phyloP scores from a whole-genome alignment of 2,329 filamentous ascomycete species.

The Raffaelea arxii region DNA sequence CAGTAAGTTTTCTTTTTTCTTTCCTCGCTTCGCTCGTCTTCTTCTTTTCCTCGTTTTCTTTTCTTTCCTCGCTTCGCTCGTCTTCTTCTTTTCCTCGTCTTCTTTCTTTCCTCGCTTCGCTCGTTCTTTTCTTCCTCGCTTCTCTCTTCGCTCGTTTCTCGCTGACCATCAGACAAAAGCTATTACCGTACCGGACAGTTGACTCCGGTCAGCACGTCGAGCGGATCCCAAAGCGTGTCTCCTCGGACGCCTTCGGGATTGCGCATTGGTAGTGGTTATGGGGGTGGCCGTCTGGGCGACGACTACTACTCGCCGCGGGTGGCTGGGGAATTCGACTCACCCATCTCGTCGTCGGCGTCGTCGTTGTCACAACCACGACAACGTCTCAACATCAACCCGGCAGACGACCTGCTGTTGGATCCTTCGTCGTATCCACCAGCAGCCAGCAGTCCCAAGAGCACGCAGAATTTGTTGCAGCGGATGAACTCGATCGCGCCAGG shows the following conservation, averaged over 20 bases:
- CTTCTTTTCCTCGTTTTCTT: slow-evolving; percentile 9
- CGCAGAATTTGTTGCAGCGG: slow-evolving; percentile 41
- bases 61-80: no score
- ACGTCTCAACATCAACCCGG: slow-evolving; percentile 30
- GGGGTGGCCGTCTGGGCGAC: slow-evolving; percentile 27
- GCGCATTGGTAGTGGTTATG: slow-evolving; percentile 17
- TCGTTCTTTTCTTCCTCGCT: slow-evolving; percentile 11
- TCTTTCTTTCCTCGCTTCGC: slow-evolving; percentile 3
- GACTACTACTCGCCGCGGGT: slow-evolving; percentile 38
- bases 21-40: no score
- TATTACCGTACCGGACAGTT: slow-evolving; percentile 47
- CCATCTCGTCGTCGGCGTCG: no score
- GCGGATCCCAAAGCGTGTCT: slow-evolving; percentile 52
- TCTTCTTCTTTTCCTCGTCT: no score
- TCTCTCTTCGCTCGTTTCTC: background rate
- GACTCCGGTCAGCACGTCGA: slow-evolving; percentile 53
- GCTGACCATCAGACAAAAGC: slow-evolving; percentile 25
- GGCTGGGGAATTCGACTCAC: slow-evolving; percentile 29
- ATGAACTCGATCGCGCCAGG: slow-evolving; percentile 59
- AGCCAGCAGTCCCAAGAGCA: slow-evolving; percentile 38
- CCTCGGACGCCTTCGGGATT: slow-evolving; percentile 45
- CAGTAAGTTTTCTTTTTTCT: slow-evolving; percentile 31
- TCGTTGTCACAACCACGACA: slow-evolving; percentile 29
- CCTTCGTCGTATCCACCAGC: slow-evolving; percentile 32
- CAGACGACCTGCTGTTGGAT: slow-evolving; percentile 28